Base-by-base conservation (phyloP, 768 basidiomycete species). In the Serendipita indica region DNA sequence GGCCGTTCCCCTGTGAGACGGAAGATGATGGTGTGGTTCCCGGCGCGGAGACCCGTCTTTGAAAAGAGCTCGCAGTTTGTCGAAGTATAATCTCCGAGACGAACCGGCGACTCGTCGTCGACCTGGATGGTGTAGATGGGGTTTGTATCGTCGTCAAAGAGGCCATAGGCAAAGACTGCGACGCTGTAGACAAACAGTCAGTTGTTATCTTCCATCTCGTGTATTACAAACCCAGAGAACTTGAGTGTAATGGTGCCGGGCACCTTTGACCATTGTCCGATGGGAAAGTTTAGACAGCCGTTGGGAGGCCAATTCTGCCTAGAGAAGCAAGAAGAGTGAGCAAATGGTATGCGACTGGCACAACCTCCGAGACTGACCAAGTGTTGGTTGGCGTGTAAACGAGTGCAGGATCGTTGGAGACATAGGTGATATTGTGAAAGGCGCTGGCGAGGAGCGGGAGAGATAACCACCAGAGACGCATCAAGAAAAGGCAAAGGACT, bases 341-440 rank as follows among this genome's bases (percentile, higher is more conserved):
- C 49, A 27, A 12, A 32, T 27, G n/a, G 32, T n/a, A 43, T 10
- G 35, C 10, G 43, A 46, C 7, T 10, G 7, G 22, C 10, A 46
- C 10, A 46, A 37, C 18, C 18, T 18, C 18, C 18, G 35, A 7
- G n/a, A 54, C 49, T 27, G 16, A 54, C 49, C 49, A 54, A 28
- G 49, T 16, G 7, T 28, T 28, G 7, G 30, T 28, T 27, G 49
- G 49, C 7, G 25, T 22, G 22, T 54, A 54, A 2, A 30, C 12
- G 30, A 54, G 49, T 16, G 49, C 12, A 7, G 49, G 16, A 33
- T 54, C 49, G 49, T 54, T 54, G 25, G 22, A 27, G 30, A 25
- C 32, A 30, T 54, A 54, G 32, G 49, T 20, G n/a, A 54, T 10
- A 30, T 54, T 54, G 49, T 54, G 49, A 54, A 54, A 54, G 22